Percentiles rank a stretch among this genome's conserved stretches.
Conservation (phyloP, 2,329 filamentous ascomycete genomes). For the Penicillium sp. region DNA sequence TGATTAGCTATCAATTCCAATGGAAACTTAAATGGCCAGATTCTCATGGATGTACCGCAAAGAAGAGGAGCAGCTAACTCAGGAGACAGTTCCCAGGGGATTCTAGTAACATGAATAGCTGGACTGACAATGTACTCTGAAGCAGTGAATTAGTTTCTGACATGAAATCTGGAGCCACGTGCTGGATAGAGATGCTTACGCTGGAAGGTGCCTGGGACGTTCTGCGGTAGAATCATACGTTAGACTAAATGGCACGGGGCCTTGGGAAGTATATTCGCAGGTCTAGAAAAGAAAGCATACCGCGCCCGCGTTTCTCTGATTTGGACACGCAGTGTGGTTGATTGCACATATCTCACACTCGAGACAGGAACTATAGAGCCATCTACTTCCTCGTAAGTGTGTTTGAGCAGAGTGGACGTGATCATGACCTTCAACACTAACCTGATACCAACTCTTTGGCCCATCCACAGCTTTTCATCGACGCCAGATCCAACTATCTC, state of each 20-base stretch:
- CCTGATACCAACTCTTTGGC: slow-evolving; percentile 33
- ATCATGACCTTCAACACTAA: slow-evolving; percentile 12
- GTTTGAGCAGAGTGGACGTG: background rate
- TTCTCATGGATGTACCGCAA: slow-evolving; percentile 29
- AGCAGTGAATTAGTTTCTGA: background rate
- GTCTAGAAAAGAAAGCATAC: slow-evolving; percentile 20
- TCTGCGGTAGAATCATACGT: slow-evolving; percentile 18
- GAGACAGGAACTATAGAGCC: slow-evolving; percentile 40
- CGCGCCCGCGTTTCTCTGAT: slow-evolving; percentile 39
- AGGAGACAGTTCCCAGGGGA: slow-evolving; percentile 31
- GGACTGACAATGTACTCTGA: slow-evolving; percentile 38
- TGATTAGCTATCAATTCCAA: background rate
- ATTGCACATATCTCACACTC: slow-evolving; percentile 40
- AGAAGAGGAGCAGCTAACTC: slow-evolving; percentile 37
- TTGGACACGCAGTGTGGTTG: slow-evolving; percentile 40
- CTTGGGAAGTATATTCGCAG: background rate
- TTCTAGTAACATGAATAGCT: slow-evolving; percentile 36
- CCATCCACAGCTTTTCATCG: slow-evolving; percentile 30
- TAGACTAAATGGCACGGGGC: background rate
- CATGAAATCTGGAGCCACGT: background rate
- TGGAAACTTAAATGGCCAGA: background rate
- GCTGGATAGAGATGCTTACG: slow-evolving; percentile 17
- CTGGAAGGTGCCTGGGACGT: slow-evolving; percentile 40
- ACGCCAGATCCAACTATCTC: slow-evolving; percentile 28
- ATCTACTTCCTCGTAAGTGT: slow-evolving; percentile 20